These are phyloP conservation scores for Cryphonectria carpinicola DNA, from an alignment of 2,329 filamentous ascomycete species.

Conservation along the genomic window DNA sequence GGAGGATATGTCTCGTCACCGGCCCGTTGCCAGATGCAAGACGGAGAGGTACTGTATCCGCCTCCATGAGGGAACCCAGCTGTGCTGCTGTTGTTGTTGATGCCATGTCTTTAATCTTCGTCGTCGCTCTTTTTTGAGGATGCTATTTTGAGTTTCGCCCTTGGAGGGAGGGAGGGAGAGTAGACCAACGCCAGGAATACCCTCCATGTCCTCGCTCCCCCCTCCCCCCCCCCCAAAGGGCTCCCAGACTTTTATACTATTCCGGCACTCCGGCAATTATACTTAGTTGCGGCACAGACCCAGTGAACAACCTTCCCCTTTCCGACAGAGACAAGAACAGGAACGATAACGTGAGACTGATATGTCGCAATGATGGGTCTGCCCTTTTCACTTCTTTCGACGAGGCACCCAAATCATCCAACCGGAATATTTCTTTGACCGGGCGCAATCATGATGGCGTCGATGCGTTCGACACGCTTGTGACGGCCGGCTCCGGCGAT, in stretches of 20 bases:
- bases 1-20: slow-evolving; percentile 41
- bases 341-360: neutral
- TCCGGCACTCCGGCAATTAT: neutral
- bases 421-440: neutral
- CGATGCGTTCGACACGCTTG: too few species aligned
- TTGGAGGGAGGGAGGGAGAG: neutral
- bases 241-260: neutral
- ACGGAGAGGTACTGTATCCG: slow-evolving; percentile 37
- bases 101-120: slow-evolving; percentile 3
- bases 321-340: neutral
- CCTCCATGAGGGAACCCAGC: neutral
- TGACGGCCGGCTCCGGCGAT: slow-evolving; percentile 8
- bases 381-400: neutral
- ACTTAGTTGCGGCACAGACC: neutral
- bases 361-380: neutral
- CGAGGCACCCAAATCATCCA: neutral
- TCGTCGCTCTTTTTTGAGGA: neutral
- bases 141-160: neutral
- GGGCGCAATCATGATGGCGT: neutral
- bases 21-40: slow-evolving; percentile 44
- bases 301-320: neutral
- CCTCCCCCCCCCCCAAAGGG: neutral
- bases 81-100: neutral
- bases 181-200: neutral
- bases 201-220: neutral